A percentile compares a stretch with the other conserved stretches of the same genome.
Conservation (phyloP, 306 rosid genomes). For the Glycyrrhiza uralensis region DNA sequence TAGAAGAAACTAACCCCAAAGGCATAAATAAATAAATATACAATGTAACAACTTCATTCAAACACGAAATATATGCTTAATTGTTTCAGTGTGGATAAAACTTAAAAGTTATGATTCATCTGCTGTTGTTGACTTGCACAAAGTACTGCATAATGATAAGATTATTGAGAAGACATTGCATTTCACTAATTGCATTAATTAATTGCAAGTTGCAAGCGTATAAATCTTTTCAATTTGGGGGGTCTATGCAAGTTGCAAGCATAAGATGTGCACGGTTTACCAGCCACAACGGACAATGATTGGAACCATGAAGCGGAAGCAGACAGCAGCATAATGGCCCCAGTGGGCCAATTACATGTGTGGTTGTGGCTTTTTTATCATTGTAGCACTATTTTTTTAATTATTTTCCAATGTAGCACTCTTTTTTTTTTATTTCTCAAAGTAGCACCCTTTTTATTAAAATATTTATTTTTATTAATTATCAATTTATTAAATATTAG, state of each 20-base stretch:
- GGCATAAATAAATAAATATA: too few species aligned
- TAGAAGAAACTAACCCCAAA: too few species aligned
- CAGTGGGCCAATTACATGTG: neutral
- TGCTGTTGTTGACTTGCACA: slow-evolving; percentile 4
- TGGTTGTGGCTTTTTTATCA: too few species aligned
- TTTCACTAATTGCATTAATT: slow-evolving; percentile 5
- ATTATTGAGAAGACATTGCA: neutral
- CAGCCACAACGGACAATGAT: neutral
- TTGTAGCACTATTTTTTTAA: too few species aligned
- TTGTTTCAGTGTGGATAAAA: too few species aligned
- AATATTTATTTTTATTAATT: too few species aligned
- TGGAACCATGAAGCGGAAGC: neutral
- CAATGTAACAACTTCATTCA: too few species aligned
- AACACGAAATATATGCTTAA: too few species aligned
- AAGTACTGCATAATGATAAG: neutral
- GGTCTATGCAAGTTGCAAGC: neutral
- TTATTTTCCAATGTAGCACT: too few species aligned
- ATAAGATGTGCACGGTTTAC: slow-evolving; percentile 7
- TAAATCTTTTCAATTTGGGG: neutral
- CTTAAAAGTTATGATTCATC: neutral
- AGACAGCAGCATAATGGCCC: slow-evolving; percentile 10
- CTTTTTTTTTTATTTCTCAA: too few species aligned
- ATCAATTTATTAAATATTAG: too few species aligned
- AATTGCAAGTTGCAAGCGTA: slow-evolving; percentile 13
- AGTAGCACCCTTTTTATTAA: too few species aligned